Conservation (phyloP, 1,284 basidiomycete genomes). For the Sanghuangporus sanghuang region DNA sequence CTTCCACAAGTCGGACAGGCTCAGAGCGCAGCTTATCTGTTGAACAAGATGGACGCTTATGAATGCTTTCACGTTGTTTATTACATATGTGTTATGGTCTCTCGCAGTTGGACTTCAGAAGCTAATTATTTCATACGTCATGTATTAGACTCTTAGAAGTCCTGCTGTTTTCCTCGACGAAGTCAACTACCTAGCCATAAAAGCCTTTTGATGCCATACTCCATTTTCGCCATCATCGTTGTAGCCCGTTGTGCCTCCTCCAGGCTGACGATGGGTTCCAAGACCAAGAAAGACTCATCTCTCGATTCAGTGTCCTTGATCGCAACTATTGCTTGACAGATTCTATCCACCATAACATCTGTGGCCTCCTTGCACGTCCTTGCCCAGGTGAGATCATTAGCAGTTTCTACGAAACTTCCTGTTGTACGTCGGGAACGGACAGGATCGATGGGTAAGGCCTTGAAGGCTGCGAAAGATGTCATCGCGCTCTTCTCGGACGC, state of each 20-base stretch:
- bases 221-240: conserved; percentile 82
- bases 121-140: neutral
- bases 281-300: conserved; percentile 47
- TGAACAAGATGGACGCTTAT: conserved; percentile 4
- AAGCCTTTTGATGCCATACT: conserved; percentile 84
- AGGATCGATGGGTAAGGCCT: conserved; percentile 67
- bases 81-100: conserved; percentile 3
- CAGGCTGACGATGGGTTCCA: conserved; percentile 77
- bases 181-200: conserved; percentile 72
- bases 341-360: conserved; percentile 65
- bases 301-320: conserved; percentile 58
- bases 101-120: neutral
- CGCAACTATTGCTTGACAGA: conserved; percentile 44
- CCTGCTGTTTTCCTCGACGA: neutral
- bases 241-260: conserved; percentile 79
- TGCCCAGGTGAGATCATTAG: conserved; percentile 56
- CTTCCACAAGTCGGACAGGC: neutral
- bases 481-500: conserved; percentile 29
- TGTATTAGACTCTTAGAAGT: conserved; percentile 1
- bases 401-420: conserved; percentile 49
- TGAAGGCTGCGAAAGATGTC: conserved; percentile 64
- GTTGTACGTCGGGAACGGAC: conserved; percentile 49
- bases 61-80: conserved; percentile 1
- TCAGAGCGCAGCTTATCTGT: conserved; percentile 6
- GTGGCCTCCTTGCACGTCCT: conserved; percentile 74